phyloP scores from a whole-genome alignment of 164 flowering plant genomes.

The Dillenia suffruticosa region DNA sequence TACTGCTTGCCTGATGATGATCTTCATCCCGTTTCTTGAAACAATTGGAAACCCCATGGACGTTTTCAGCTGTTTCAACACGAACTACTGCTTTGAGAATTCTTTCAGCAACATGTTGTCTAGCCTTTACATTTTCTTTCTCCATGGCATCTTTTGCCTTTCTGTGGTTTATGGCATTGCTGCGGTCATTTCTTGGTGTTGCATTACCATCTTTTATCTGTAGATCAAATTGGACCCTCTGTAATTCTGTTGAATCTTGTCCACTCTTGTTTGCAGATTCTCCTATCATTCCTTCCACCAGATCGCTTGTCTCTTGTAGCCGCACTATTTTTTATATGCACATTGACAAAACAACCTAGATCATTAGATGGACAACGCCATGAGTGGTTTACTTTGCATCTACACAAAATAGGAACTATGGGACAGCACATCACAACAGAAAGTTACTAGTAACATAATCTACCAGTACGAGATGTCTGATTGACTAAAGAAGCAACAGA shows the following conservation, averaged over 20 bases:
- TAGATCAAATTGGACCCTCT: slow-evolving; percentile 1
- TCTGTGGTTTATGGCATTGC: slow-evolving; percentile 3
- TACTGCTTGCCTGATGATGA: slow-evolving; percentile 1
- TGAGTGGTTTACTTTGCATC: not conserved
- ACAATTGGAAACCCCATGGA: slow-evolving; percentile 6
- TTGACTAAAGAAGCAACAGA: slow-evolving; percentile 12
- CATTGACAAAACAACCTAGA: slow-evolving; percentile 9
- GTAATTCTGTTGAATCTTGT: slow-evolving; percentile 2
- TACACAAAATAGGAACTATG: not conserved
- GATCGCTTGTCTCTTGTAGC: slow-evolving; percentile 4
- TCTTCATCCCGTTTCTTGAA: not conserved
- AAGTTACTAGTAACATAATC: not conserved
- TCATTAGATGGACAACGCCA: not conserved
- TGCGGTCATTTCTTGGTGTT: not conserved
- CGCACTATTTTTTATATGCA: slow-evolving; percentile 7
- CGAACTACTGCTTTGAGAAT: not conserved
- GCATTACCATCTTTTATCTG: slow-evolving; percentile 1
- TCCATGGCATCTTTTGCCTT: not conserved
- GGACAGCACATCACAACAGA: no score
- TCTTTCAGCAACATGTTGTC: slow-evolving; percentile 2
- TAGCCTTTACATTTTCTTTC: not conserved
- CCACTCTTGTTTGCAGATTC: slow-evolving; percentile 16
- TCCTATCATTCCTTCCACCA: slow-evolving; percentile 15
- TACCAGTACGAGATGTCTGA: slow-evolving; percentile 23
- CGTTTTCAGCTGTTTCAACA: slow-evolving; percentile 2